These are phyloP conservation scores for Gracilaria domingensis DNA, from an alignment of 23 red algal species.

Conservation along the genomic window DNA sequence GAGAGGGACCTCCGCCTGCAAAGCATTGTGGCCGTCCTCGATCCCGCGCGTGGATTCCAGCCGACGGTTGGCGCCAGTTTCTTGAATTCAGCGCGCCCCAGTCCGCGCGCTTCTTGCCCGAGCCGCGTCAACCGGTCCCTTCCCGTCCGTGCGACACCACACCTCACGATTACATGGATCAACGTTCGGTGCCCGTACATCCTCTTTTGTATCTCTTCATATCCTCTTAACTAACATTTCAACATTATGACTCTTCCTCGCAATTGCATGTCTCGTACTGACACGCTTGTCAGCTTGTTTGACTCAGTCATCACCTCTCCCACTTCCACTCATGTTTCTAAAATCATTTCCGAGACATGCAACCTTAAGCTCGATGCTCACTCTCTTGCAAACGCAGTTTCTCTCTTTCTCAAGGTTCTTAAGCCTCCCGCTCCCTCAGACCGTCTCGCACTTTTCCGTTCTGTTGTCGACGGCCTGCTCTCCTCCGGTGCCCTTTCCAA, in stretches of 20 bases:
- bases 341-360: constrained; percentile 4
- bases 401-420: constrained; percentile 3
- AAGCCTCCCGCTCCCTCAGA: background rate
- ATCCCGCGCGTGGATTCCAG: background rate
- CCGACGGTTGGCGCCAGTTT: constrained; percentile 2
- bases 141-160: background rate
- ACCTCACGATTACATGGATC: constrained; percentile 27
- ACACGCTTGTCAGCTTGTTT: background rate
- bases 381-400: constrained; percentile 20
- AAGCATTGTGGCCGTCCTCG: background rate
- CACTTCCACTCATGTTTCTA: background rate
- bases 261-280: background rate
- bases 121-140: background rate
- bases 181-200: constrained; percentile 2
- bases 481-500: background rate
- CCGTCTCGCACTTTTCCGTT: background rate
- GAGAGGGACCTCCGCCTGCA: background rate
- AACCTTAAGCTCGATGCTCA: background rate
- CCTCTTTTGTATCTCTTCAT: constrained; percentile 4
- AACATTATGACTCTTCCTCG: constrained; percentile 22
- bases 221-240: background rate
- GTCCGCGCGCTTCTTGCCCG: background rate
- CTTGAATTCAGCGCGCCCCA: constrained; percentile 11
- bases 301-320: background rate
- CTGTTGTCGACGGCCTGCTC: constrained; percentile 5